These are phyloP conservation scores for Balamuthia mandrillaris DNA, from an alignment of 208 protist species.

Conservation along the genomic window DNA sequence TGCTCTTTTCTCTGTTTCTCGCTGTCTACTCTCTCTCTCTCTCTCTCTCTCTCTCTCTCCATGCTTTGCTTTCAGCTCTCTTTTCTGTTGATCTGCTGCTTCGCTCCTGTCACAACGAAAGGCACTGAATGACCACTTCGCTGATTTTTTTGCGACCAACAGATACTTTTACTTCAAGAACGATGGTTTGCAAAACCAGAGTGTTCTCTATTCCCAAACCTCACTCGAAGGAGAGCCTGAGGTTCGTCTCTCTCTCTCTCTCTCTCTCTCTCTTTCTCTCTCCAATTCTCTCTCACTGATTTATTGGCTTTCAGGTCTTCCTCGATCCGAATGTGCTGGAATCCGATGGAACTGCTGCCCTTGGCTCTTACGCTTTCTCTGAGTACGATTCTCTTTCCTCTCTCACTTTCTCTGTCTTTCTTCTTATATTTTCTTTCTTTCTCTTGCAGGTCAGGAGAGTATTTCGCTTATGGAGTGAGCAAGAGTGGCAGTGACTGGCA, in stretches of 20 bases:
- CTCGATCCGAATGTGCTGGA: constrained; percentile 54
- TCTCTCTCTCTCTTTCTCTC: not conserved
- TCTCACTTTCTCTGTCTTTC: not conserved
- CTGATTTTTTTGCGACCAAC: not conserved
- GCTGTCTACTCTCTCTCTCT: not conserved
- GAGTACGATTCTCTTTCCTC: not conserved
- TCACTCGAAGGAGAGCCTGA: not conserved
- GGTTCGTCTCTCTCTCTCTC: not conserved
- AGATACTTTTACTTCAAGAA: constrained; percentile 61
- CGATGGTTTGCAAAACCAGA: constrained; percentile 58
- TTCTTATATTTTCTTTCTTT: not conserved
- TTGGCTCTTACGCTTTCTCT: constrained; percentile 26
- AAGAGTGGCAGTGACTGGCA: constrained; percentile 56
- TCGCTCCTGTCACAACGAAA: not conserved
- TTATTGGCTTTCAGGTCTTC: constrained; percentile 48
- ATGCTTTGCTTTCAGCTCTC: not conserved
- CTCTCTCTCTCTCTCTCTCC: not conserved
- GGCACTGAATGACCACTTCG: not conserved
- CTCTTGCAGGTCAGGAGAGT: constrained; percentile 1
- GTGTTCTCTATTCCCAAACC: constrained; percentile 48
- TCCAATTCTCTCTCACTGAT: not conserved
- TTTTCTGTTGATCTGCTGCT: not conserved
- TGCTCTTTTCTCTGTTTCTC: not conserved
- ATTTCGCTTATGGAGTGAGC: constrained; percentile 25
- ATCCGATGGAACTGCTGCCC: constrained; percentile 50